Evolutionary conservation across 1,139 yeast genomes (phyloP), one percentile per base, ranked within the genome.

Genomic region (Saccharomycopsis phalli): DNA sequence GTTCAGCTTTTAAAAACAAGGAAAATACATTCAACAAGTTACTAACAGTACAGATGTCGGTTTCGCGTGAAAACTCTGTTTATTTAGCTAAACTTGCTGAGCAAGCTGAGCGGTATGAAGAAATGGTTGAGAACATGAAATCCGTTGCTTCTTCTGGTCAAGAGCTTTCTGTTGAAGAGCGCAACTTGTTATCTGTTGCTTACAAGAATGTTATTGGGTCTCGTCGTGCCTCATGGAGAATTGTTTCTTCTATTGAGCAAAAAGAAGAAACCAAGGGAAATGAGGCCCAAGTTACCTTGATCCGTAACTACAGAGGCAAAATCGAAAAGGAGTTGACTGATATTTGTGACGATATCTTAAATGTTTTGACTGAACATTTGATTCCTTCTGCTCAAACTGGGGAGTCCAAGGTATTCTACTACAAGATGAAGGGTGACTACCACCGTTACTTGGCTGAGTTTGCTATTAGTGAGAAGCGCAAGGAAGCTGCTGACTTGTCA

Each of bases 31-130:
- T 26, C 14, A n/a, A 7, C 5, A 26, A 26, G 8, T 10, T 11
- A 26, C 29, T 11, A 26, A 11, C 13, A 4, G 29, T n/a, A 26
- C 14, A 53, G 62, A 81, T 81, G 91, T 72, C 93, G 55, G 69
- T 81, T 62, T 74, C 88, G 60, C 95, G 96, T 72, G 98, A 91
- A 78, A 95, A 88, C 72, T 84, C 95, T 57, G 96, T 91, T 58
- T 91, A 88, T 68, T 81, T 91, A 65, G 97, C 98, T 66, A 91
- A 91, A 68, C 83, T 91, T 66, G 96, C 97, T 58, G 98, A 91
- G 71, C 97, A 91, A 73, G 97, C 98, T 58, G 98, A 91, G 72
- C 94, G 98, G 68, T 91, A 91, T 65, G 98, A 91, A 70, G 98
- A 93, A 70, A 88, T 87, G 97, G 97, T 91, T 56, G 95, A 87